Percentiles rank a stretch among this genome's conserved stretches.
Conservation (phyloP, 2,329 filamentous ascomycete species). For the Pyrenophora seminiperda region DNA sequence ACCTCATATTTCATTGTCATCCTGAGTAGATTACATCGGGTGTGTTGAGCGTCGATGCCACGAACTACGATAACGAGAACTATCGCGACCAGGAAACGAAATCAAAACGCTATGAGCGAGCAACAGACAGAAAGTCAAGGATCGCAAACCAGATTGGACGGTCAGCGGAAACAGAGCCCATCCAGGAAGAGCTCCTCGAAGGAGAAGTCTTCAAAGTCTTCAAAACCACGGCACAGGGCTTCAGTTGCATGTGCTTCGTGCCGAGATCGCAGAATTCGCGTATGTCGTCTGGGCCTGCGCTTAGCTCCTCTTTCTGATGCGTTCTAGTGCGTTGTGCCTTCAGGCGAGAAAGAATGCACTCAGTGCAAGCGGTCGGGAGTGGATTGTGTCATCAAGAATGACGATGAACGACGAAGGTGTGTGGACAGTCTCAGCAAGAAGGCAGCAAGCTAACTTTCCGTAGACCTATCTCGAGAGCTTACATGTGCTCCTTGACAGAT, state of each 20-base stretch:
- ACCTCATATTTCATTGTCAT: background rate
- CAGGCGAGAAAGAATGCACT: slow-evolving; percentile 57
- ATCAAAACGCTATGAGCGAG: slow-evolving; percentile 19
- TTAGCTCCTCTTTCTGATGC: slow-evolving; percentile 29
- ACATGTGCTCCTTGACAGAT: slow-evolving; percentile 63
- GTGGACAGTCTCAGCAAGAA: background rate
- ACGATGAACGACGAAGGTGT: slow-evolving; percentile 62
- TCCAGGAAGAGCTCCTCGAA: slow-evolving; percentile 20
- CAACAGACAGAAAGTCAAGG: slow-evolving; percentile 24
- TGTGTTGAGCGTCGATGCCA: background rate
- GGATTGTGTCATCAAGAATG: slow-evolving; percentile 62
- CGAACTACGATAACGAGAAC: slow-evolving; percentile 13
- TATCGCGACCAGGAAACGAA: slow-evolving; percentile 14
- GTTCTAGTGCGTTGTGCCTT: slow-evolving; percentile 58
- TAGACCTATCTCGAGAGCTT: slow-evolving; percentile 63
- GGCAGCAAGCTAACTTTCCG: slow-evolving; percentile 6
- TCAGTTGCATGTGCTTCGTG: slow-evolving; percentile 63
- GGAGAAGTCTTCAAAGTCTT: slow-evolving; percentile 34
- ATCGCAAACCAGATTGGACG: slow-evolving; percentile 18
- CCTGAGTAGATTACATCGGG: background rate
- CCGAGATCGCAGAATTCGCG: slow-evolving; percentile 52
- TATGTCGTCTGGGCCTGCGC: slow-evolving; percentile 26
- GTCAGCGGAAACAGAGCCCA: slow-evolving; percentile 16
- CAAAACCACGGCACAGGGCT: slow-evolving; percentile 51
- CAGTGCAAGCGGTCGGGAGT: slow-evolving; percentile 59